Evolutionary conservation across 148 eudicot species (phyloP), one percentile per base, ranked within the genome.

Genomic region (Tetragonia tetragonoides): DNA sequence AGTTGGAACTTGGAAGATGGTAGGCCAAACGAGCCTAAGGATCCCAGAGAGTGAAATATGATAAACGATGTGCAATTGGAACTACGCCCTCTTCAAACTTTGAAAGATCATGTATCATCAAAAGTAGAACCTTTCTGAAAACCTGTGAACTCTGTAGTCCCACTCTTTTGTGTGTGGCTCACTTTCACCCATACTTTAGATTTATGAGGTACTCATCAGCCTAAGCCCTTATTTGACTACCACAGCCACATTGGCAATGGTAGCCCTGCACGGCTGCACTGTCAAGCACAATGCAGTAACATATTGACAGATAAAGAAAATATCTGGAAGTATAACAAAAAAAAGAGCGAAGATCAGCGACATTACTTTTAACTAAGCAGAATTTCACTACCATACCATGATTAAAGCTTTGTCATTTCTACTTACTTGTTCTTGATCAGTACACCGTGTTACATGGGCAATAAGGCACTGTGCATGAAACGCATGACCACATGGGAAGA

Each of bases 401-500:
- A 68, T 59, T 59, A 76, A 78, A 23, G 37, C 40, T 70, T 24
- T 20, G 24, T 28, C 66, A 53, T 20, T 41, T 61, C 59, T 54
- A 85, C 97, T 90, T 86, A 95, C 99, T 83, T 90, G 94, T 82
- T 89, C 84, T 82, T 64, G 89, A 81, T 81, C 83, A 73, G 91
- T 88, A 80, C 93, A 90, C 79, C 90, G 87, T 47, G 99, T 95
- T 71, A 95, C 97, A 80, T 95, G 99, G 46, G 95, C 90, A 88
- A 95, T 86, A 72, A 95, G 79, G 82, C 99, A 95, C 54, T 91
- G 91, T 47, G 95, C 90, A 83, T 95, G 99, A 84, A 95, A 95
- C 54, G 95, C 86, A 87, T 95, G 97, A 57, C 97, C 94, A 81
- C 98, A 95, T 38, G 99, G 99, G 67, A 95, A 95, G 65, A 95